A percentile compares a stretch with the other conserved stretches of the same genome.
Conservation (phyloP, 768 basidiomycete genomes). For the Nevesoporus exiguus region DNA sequence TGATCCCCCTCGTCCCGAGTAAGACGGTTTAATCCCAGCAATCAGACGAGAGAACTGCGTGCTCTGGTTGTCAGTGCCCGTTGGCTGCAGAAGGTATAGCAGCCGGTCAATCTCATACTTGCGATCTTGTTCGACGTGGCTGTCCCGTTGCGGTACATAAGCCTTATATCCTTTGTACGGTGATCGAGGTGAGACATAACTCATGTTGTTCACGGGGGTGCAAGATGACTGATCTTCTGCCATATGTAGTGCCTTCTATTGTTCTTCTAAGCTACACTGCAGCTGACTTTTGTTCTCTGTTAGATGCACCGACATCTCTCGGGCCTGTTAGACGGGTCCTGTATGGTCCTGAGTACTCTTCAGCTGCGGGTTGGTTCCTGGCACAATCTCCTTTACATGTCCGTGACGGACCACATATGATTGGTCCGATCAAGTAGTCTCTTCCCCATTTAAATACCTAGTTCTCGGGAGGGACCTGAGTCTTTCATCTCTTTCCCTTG, state of each 20-base stretch:
- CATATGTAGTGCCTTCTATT: constrained; percentile 19
- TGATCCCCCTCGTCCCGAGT: constrained; percentile 2
- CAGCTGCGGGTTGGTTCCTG: not conserved
- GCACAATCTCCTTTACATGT: constrained; percentile 20
- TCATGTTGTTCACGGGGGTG: constrained; percentile 17
- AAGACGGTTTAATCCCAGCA: not conserved
- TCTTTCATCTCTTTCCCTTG: constrained; percentile 9
- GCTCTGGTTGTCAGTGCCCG: constrained; percentile 3
- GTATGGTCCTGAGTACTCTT: constrained; percentile 3
- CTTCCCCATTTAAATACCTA: constrained; percentile 19
- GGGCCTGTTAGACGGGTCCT: constrained; percentile 7
- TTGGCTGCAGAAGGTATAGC: not conserved
- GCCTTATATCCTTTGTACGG: constrained; percentile 13
- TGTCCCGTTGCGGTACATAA: constrained; percentile 7
- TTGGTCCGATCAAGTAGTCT: constrained; percentile 10
- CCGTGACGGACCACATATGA: constrained; percentile 7
- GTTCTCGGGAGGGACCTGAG: not conserved
- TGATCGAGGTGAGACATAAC: constrained; percentile 35
- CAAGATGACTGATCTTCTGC: constrained; percentile 2
- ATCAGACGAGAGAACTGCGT: not conserved
- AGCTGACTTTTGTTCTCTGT: constrained; percentile 23
- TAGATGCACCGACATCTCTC: constrained; percentile 7
- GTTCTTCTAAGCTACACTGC: constrained; percentile 14
- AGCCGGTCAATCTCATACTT: not conserved
- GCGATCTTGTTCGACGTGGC: constrained; percentile 16